Evolutionary conservation across 176 grass and related monocot genomes (phyloP).

Genomic region (Zoysia japonica): DNA sequence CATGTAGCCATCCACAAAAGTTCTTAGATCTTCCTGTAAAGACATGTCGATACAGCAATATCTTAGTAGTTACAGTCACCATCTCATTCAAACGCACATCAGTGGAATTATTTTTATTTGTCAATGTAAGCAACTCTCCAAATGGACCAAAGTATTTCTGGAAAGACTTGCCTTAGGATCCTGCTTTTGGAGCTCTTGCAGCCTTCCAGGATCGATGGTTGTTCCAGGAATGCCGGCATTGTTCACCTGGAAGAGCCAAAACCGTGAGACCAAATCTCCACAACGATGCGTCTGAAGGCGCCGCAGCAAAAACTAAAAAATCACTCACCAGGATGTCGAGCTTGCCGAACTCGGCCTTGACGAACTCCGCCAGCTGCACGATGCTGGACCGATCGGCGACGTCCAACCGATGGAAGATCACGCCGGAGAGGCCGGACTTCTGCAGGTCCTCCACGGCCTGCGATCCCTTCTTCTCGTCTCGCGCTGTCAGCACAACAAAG

Average conservation of each 20-base stretch:
- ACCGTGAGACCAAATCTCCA: not conserved
- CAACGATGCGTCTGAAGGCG: not conserved
- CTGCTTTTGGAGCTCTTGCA: slow-evolving; percentile 19
- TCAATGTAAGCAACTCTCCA: not conserved
- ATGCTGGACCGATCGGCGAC: slow-evolving; percentile 32
- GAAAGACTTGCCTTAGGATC: slow-evolving; percentile 21
- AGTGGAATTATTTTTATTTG: not conserved
- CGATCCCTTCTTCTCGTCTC: slow-evolving; percentile 44
- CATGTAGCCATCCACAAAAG: slow-evolving; percentile 20
- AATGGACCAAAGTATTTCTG: not conserved
- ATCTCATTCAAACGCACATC: not conserved
- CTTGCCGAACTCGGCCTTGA: slow-evolving; percentile 40
- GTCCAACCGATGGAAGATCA: slow-evolving; percentile 54
- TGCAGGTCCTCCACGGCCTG: slow-evolving; percentile 36
- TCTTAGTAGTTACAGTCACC: not conserved
- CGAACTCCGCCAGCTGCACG: slow-evolving; percentile 38
- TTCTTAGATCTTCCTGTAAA: not conserved
- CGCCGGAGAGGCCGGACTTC: slow-evolving; percentile 11
- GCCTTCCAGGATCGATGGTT: slow-evolving; percentile 24
- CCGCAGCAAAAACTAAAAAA: not conserved
- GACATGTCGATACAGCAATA: not conserved
- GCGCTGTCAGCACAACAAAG: slow-evolving; percentile 47
- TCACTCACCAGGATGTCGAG: slow-evolving; percentile 47
- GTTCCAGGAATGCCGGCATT: slow-evolving; percentile 40
- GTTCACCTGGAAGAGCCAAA: slow-evolving; percentile 39